Base-by-base conservation (phyloP, 1,139 yeast species). In the Insectozyma bohioensis region DNA sequence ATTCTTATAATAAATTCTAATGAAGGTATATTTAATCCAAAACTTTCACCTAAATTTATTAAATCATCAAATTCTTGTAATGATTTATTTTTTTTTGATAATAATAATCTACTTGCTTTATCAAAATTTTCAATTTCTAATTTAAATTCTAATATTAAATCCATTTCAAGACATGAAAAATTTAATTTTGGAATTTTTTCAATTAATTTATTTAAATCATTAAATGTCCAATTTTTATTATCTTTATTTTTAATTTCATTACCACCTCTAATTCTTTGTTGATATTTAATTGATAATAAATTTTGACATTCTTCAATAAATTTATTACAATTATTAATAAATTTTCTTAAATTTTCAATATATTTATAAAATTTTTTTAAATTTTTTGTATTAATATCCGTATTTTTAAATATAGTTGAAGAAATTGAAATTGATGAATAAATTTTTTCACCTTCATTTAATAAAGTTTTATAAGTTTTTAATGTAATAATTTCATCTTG, bases 251-350 rank as follows among this genome's bases (percentile, higher is more conserved):
- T 16, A 4, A 12, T 24, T 23, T 41, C 39, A 26, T 41, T 47
- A 2, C 49, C 51, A 35, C 55, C 53, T 36, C 73, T 50, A 37
- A 68, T 72, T 24, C 80, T 54, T 37, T 71, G 78, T 37, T 72
- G 78, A 41, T 75, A 78, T 37, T 73, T 67, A 50, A 59, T 58
- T 1, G 78, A 52, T 31, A 81, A 50, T 12, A 80, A 52, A 4
- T 58, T 58, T 41, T 77, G 80, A 21, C 85, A 83, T 26, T 72
- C 71, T 13, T 75, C 81, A 15, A 72, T 64, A 70, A 85, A 79
- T 4, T 51, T 54, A 31, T 67, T 68, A 0, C 81, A 74, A 19
- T 58, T 53, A 1, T 58, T 57, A 20, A 80, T 60, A 44, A 76
- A 74, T 3, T 44, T 38, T 31, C 65, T 58, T 37, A 80, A 56